phyloP scores from a whole-genome alignment of 1,284 basidiomycete species.

The Volvariella volvacea region DNA sequence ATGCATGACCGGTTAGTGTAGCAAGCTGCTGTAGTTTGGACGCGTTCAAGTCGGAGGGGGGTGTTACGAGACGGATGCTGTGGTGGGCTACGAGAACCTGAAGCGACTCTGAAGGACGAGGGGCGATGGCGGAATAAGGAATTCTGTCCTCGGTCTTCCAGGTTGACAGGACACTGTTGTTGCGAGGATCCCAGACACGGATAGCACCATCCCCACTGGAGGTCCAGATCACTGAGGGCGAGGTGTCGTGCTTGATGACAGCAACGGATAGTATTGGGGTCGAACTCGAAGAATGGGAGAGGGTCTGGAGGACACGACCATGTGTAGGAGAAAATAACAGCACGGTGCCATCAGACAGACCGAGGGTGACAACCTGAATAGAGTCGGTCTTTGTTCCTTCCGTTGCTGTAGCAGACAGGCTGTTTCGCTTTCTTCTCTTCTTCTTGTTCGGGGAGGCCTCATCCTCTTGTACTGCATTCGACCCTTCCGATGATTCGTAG shows the following conservation, averaged over 20 bases:
- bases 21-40: slow-evolving; percentile 34
- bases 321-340: slow-evolving; percentile 53
- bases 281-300: slow-evolving; percentile 48
- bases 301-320: slow-evolving; percentile 44
- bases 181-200: slow-evolving; percentile 51
- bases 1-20: slow-evolving; percentile 62
- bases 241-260: slow-evolving; percentile 18
- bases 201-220: slow-evolving; percentile 51
- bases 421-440: slow-evolving; percentile 42
- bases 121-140: slow-evolving; percentile 46
- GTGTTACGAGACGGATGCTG: slow-evolving; percentile 47
- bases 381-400: slow-evolving; percentile 16
- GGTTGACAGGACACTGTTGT: slow-evolving; percentile 36
- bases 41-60: slow-evolving; percentile 15
- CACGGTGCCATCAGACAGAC: slow-evolving; percentile 51
- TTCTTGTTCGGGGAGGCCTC: slow-evolving; percentile 32
- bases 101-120: slow-evolving; percentile 23
- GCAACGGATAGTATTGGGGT: slow-evolving; percentile 45
- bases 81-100: slow-evolving; percentile 56
- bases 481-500: slow-evolving; percentile 20
- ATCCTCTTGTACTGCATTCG: slow-evolving; percentile 18
- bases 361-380: slow-evolving; percentile 44
- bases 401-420: slow-evolving; percentile 19
- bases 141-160: slow-evolving; percentile 51
- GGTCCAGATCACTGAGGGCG: slow-evolving; percentile 39